These are phyloP conservation scores for Sinapis alba DNA, from an alignment of 441 rosid species.

Conservation along the genomic window DNA sequence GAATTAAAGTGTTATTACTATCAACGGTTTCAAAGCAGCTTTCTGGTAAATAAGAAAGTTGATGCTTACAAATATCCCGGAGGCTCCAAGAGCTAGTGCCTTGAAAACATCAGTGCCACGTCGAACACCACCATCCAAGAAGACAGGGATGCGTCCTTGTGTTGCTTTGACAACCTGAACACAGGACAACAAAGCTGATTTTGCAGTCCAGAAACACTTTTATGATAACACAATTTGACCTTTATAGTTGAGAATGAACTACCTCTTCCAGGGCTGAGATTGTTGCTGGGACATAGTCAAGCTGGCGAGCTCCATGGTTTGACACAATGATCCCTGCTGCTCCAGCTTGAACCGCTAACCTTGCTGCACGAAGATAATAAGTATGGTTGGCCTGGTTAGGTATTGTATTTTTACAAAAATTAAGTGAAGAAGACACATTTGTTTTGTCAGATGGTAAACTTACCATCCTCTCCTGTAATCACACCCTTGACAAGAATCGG, in stretches of 20 bases:
- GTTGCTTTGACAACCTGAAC: conserved; percentile 84
- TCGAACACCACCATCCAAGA: conserved; percentile 91
- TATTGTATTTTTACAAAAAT: conserved; percentile 1
- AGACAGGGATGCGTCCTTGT: conserved; percentile 84
- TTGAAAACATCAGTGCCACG: conserved; percentile 98
- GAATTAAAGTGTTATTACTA: background rate
- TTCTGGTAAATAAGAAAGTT: background rate
- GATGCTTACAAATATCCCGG: conserved; percentile 85
- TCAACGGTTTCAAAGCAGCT: background rate
- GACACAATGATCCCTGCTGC: conserved; percentile 93
- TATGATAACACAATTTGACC: background rate
- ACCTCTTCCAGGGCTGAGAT: conserved; percentile 94
- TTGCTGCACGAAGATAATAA: conserved; percentile 55
- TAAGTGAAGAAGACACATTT: background rate
- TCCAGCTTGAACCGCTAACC: conserved; percentile 72
- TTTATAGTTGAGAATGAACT: background rate
- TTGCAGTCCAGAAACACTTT: background rate
- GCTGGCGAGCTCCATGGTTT: conserved; percentile 97
- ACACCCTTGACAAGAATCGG: conserved; percentile 92
- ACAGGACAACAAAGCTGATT: background rate
- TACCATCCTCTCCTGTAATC: conserved; percentile 87
- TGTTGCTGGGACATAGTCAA: conserved; percentile 91
- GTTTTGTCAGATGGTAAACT: conserved; percentile 20
- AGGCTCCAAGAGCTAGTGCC: conserved; percentile 97
- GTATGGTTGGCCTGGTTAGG: background rate